These are phyloP conservation scores for Fusarium verticillioides DNA, from an alignment of 2,329 filamentous ascomycete genomes.

Conservation along the genomic window DNA sequence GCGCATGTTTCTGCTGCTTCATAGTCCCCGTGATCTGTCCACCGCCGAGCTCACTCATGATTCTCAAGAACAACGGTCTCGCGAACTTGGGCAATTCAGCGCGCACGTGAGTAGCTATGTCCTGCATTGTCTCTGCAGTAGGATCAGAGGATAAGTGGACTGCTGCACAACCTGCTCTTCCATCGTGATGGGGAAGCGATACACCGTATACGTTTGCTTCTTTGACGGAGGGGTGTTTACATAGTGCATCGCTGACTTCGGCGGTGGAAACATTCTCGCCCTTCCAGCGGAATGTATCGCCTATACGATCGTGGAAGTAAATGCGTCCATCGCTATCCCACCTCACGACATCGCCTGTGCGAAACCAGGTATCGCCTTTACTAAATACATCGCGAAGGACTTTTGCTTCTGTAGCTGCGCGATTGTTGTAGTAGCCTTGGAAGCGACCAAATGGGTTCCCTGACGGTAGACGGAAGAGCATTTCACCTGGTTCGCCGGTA, in stretches of 20 bases:
- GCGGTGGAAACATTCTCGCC: constrained; percentile 84
- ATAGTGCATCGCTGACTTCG: constrained; percentile 82
- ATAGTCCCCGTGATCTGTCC: constrained; percentile 81
- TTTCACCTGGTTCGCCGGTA: constrained; percentile 76
- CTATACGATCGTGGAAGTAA: constrained; percentile 85
- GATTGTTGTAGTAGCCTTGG: constrained; percentile 85
- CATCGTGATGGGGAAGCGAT: constrained; percentile 81
- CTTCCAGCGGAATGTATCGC: constrained; percentile 84
- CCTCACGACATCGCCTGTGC: constrained; percentile 84
- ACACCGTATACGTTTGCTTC: constrained; percentile 93
- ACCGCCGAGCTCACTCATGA: constrained; percentile 66
- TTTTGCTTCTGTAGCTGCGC: constrained; percentile 76
- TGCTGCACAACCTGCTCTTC: constrained; percentile 83
- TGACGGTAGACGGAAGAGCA: constrained; percentile 77
- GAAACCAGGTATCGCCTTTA: constrained; percentile 84
- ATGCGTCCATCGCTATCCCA: constrained; percentile 75
- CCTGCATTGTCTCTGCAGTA: constrained; percentile 60
- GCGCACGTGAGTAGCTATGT: constrained; percentile 69
- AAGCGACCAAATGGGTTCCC: constrained; percentile 72
- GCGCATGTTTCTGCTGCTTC: constrained; percentile 84
- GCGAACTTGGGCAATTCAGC: constrained; percentile 76
- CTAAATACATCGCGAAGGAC: constrained; percentile 77
- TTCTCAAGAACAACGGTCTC: constrained; percentile 79
- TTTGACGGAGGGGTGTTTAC: constrained; percentile 71
- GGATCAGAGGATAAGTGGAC: constrained; percentile 65